Evolutionary conservation across 1,139 yeast genomes (phyloP).

Genomic region (Debaryomyces sp.): DNA sequence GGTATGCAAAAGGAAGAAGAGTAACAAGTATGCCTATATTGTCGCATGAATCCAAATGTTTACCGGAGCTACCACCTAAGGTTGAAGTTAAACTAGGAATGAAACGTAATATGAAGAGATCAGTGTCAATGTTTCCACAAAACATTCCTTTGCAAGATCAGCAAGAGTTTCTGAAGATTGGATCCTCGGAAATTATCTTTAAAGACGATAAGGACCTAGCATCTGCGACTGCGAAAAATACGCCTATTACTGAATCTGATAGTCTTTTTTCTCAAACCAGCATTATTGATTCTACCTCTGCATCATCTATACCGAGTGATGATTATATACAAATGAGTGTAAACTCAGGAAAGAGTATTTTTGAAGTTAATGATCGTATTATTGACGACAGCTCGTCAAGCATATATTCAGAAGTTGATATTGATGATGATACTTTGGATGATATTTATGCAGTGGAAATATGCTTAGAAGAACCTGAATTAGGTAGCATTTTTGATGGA

Average conservation of each 20-base stretch:
- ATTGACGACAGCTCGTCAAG: conserved; percentile 1
- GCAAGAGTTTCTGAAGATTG: not conserved
- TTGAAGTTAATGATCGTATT: not conserved
- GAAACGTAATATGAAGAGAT: not conserved
- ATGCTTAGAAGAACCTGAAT: conserved; percentile 2
- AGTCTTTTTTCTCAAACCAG: conserved; percentile 6
- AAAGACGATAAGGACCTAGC: not conserved
- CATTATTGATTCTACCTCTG: conserved; percentile 2
- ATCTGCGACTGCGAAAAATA: conserved; percentile 1
- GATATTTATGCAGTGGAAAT: not conserved
- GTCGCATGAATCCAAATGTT: not conserved
- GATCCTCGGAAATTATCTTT: not conserved
- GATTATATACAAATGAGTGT: not conserved
- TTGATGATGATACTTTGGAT: not conserved
- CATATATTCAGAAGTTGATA: not conserved
- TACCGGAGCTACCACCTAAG: conserved; percentile 8
- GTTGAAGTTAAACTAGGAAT: not conserved
- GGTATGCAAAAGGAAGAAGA: conserved; percentile 19
- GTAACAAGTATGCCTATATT: conserved; percentile 28
- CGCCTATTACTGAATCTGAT: not conserved
- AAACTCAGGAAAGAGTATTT: not conserved
- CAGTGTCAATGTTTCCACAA: conserved; percentile 8
- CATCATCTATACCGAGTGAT: not conserved
- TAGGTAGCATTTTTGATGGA: conserved; percentile 1
- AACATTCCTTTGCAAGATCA: not conserved